Evolutionary conservation across 2,329 filamentous ascomycete species (phyloP), one percentile per base, ranked within the genome.

Genomic region (Alternaria triticina): DNA sequence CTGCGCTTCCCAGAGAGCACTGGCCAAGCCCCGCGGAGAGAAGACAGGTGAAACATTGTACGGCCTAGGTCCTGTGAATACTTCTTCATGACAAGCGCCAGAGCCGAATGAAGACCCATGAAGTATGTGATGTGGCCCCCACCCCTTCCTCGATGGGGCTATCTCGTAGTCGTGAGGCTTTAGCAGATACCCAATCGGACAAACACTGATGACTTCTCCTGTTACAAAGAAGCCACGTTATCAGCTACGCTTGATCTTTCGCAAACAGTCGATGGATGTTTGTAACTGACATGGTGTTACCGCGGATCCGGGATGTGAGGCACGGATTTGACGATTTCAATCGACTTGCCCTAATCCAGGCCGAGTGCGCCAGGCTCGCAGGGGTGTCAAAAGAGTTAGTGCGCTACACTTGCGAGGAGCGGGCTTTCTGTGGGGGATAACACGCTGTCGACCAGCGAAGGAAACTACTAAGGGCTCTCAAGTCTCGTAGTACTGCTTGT

Each of bases 271-370:
- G 47, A 40, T 50, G 59, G 45, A 54, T 68, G 67, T 61, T 65
- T 65, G 67, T 54, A 58, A 57, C 27, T 47, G 63, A 51, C 57
- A 59, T 51, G 17, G 68, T 69, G 43, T 28, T 27, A 70, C 70
- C 69, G 67, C 63, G 67, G 67, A 69, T 20, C 45, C 65, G 68
- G 68, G 62, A 68, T 23, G 50, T 40, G 59, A 54, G 44, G 56
- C 54, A 65, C 57, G 40, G 25, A 55, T 33, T 57, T 54, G 44
- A 47, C 59, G 28, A 12, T 54, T 30, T 55, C 43, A 33, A 30
- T 55, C 40, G 54, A 57, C 25, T 22, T 55, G 51, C 30, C 15
- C 33, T 45, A 20, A n/a, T 40, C 43, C 33, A 46, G 28, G 57
- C n/a, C 49, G 27, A 36, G n/a, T 45, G 20, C 15, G 6, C 43